Evolutionary conservation across 345 rosid genomes (phyloP).

Genomic region (Noccaea bulbosa): DNA sequence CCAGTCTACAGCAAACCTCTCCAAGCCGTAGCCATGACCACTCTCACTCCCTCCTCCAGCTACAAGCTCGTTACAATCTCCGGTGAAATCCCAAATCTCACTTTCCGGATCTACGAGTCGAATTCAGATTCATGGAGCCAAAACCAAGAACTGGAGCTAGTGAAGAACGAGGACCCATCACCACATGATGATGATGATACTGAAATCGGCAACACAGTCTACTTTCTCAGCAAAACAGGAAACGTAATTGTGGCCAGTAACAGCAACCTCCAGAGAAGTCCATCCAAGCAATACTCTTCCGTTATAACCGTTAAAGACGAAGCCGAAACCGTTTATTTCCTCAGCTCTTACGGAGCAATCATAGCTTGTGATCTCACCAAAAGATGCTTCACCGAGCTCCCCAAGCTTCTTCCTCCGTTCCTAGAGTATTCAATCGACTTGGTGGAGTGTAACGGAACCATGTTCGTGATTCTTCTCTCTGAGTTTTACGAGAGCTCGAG

Average conservation of each 20-base stretch:
- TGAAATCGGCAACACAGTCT: conserved; percentile 52
- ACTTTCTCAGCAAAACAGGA: conserved; percentile 84
- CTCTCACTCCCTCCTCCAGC: conserved; percentile 34
- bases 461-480: conserved; percentile 68
- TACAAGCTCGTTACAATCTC: conserved; percentile 68
- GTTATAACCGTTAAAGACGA: conserved; percentile 57
- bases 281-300: conserved; percentile 86
- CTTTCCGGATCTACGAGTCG: conserved; percentile 58
- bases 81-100: conserved; percentile 68
- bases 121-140: conserved; percentile 53
- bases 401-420: conserved; percentile 69
- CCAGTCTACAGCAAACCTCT: conserved; percentile 46
- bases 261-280: conserved; percentile 73
- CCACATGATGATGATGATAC: conserved; percentile 44
- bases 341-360: conserved; percentile 71
- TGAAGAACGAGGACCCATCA: conserved; percentile 47
- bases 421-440: conserved; percentile 81
- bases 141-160: conserved; percentile 49
- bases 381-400: conserved; percentile 66
- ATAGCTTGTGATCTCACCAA: conserved; percentile 65
- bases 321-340: conserved; percentile 63
- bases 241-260: conserved; percentile 61
- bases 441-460: conserved; percentile 73
- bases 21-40: conserved; percentile 72
- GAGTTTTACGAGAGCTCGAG: conserved; percentile 83